These are phyloP conservation scores for Oldenlandia corymbosa DNA, from an alignment of 257 asterid species.

Conservation along the genomic window DNA sequence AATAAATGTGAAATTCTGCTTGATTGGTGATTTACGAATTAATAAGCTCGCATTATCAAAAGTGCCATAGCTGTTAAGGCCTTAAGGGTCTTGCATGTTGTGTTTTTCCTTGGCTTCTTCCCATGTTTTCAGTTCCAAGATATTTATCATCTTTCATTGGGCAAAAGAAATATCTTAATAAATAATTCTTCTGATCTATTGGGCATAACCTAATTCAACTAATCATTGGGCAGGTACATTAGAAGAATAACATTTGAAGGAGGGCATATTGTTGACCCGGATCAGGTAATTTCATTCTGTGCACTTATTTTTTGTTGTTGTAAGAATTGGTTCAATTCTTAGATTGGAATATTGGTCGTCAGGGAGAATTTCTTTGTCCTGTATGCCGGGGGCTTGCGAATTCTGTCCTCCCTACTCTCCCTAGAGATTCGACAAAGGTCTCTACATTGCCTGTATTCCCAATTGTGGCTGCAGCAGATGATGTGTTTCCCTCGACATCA, in stretches of 20 bases:
- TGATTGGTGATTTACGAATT: no score
- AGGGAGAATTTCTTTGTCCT: slow-evolving; percentile 99
- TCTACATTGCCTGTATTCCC: slow-evolving; percentile 28
- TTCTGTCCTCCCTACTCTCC: slow-evolving; percentile 63
- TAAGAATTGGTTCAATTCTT: slow-evolving; percentile 9
- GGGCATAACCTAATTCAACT: not conserved
- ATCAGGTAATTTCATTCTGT: slow-evolving; percentile 54
- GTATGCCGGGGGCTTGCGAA: slow-evolving; percentile 97
- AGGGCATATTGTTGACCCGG: slow-evolving; percentile 93
- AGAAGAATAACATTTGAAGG: slow-evolving; percentile 96
- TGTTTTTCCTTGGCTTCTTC: no score
- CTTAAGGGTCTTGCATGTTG: no score
- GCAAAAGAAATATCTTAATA: no score
- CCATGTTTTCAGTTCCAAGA: no score
- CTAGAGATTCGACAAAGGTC: slow-evolving; percentile 38
- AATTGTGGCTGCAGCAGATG: slow-evolving; percentile 21
- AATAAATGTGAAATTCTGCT: no score
- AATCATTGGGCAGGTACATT: slow-evolving; percentile 37
- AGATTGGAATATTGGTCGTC: slow-evolving; percentile 24
- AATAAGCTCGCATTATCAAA: no score
- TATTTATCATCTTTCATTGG: no score
- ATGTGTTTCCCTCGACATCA: slow-evolving; percentile 26
- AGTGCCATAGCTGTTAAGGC: no score
- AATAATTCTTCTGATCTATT: no score
- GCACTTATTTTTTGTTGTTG: not conserved